Evolutionary conservation across 208 protist genomes (phyloP), one percentile per base, ranked within the genome.

Genomic region (Leishmania lainsoni): DNA sequence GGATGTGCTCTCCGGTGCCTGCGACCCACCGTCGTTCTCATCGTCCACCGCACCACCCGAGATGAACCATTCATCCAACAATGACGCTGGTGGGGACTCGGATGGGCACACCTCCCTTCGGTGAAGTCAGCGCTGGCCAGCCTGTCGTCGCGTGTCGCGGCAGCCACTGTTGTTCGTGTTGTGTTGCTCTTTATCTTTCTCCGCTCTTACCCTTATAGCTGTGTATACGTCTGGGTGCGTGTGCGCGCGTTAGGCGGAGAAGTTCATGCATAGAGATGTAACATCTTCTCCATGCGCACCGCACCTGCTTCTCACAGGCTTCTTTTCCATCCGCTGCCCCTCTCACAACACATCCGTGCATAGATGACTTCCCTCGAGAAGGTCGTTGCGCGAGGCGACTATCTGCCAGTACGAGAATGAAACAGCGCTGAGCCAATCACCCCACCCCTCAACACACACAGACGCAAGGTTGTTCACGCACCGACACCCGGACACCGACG

Each of bases 1-100:
- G 29, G 83, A 81, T 17, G 87, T 89, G 17, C 81, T 91, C 14
- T 84, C 80, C 29, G 88, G 88, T 39, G 78, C 75, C 14, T 75
- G 85, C 22, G 66, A 86, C 52, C 68, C 71, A 5, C 83, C 79
- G 75, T 73, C 78, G 14, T 72, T 29, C 2, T 42, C 35, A 4
- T 72, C 71, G 35, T 66, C 51, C 5, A 45, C 35, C 1, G 5
- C 52, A 12, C 9, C 56, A 17, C n/a, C 35, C 16, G 56, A 54
- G 12, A 59, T 54, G 59, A 63, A 76, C 54, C 42, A 76, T 9
- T 76, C 65, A 49, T n/a, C 32, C 32, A 48, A 76, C 12, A 52
- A n/a, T 35, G 74, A 72, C 5, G 49, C 35, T 29, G 9, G 22
- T 52, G 69, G 10, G 69, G 26, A 51, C 35, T 73, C 22, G 1